phyloP scores from a whole-genome alignment of 345 rosid genomes.

The Citrus inodora region DNA sequence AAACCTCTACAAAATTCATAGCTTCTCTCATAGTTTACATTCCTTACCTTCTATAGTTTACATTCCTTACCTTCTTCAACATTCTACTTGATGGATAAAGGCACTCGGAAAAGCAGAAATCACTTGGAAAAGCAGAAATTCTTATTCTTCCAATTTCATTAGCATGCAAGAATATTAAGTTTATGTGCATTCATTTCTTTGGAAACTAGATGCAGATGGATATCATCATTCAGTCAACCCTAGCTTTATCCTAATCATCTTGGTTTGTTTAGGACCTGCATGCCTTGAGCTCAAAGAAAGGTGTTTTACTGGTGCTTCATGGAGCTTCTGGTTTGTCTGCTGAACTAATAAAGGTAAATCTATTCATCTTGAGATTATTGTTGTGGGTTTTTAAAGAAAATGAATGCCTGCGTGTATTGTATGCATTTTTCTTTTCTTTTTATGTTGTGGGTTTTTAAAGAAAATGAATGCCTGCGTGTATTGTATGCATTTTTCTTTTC shows the following conservation, averaged over 20 bases:
- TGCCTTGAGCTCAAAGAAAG: conserved; percentile 61
- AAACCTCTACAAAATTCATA: too few relatives aligned
- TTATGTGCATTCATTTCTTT: background rate
- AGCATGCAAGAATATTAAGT: background rate
- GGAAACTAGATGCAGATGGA: background rate
- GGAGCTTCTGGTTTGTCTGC: conserved; percentile 89
- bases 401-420: too few relatives aligned
- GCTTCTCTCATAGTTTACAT: background rate
- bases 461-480: too few relatives aligned
- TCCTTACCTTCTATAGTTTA: background rate
- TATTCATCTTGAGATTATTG: background rate
- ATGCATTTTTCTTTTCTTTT: background rate
- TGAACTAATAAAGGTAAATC: conserved; percentile 65
- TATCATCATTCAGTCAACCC: background rate
- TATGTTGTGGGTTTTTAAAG: background rate
- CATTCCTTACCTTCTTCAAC: background rate
- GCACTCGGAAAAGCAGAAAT: background rate
- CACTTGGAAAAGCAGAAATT: background rate
- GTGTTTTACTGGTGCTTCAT: conserved; percentile 83
- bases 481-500: background rate
- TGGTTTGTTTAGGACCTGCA: conserved; percentile 52
- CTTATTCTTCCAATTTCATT: background rate
- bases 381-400: background rate
- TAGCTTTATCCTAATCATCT: background rate
- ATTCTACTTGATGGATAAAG: background rate